These are phyloP conservation scores for Zoysia matrella DNA, from an alignment of 202 grass and related monocot species.

Conservation along the genomic window DNA sequence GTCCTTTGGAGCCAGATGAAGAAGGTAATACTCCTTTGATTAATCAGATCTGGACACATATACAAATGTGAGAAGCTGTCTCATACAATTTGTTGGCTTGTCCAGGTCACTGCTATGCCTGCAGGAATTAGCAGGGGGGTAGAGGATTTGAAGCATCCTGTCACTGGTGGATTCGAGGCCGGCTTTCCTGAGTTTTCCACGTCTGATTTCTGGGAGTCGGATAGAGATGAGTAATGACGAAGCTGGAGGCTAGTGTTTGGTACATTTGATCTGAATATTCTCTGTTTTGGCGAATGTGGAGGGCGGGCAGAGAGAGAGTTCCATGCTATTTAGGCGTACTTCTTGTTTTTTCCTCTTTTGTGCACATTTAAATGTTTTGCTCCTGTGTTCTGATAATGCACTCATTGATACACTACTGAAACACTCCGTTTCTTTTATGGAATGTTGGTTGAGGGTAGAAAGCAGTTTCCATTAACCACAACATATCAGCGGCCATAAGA, in stretches of 20 bases:
- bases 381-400: too few species aligned
- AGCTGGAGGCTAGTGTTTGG: not conserved
- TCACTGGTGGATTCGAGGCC: constrained; percentile 13
- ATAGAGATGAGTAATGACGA: not conserved
- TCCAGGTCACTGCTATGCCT: constrained; percentile 20
- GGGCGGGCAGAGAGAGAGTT: too few species aligned
- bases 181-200: not conserved
- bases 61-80: not conserved
- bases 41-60: not conserved
- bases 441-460: too few species aligned
- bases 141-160: constrained; percentile 28
- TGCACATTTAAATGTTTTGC: too few species aligned
- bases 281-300: too few species aligned
- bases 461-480: too few species aligned
- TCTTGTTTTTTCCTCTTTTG: too few species aligned
- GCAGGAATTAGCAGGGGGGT: constrained; percentile 19
- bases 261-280: too few species aligned
- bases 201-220: not conserved
- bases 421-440: too few species aligned
- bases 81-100: not conserved
- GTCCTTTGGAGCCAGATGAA: constrained; percentile 7
- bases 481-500: too few species aligned
- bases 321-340: too few species aligned
- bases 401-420: too few species aligned
- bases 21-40: not conserved